Percentiles rank a stretch among this genome's conserved stretches.
Evolutionary conservation across 371 early-diverging fungal genomes (phyloP).

Genomic region (Mucor circinelloides): DNA sequence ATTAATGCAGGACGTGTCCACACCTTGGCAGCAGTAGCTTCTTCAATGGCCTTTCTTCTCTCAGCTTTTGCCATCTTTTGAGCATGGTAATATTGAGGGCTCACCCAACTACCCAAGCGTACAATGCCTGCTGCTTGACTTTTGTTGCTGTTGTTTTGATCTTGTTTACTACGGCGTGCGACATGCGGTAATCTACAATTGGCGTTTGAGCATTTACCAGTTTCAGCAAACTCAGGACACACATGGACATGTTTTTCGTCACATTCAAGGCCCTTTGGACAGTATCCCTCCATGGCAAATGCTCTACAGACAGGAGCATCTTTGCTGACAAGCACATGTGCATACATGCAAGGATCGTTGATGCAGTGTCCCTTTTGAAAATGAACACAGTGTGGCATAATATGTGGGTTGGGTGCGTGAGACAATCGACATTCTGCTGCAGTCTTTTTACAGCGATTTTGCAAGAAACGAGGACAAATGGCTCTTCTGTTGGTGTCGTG

Average conservation of each 20-base stretch:
- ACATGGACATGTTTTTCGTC: constrained; percentile 60
- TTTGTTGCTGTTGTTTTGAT: background rate
- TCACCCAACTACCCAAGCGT: constrained; percentile 38
- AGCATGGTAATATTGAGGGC: constrained; percentile 34
- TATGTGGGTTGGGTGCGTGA: constrained; percentile 50
- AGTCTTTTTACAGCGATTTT: constrained; percentile 43
- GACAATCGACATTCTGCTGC: constrained; percentile 46
- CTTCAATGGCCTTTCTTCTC: constrained; percentile 14
- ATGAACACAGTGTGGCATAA: constrained; percentile 57
- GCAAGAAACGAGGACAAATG: constrained; percentile 57
- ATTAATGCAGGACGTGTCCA: constrained; percentile 10
- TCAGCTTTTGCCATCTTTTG: constrained; percentile 27
- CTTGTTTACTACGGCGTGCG: constrained; percentile 32
- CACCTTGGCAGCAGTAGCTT: constrained; percentile 8
- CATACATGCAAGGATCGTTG: constrained; percentile 50
- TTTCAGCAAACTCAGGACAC: constrained; percentile 62
- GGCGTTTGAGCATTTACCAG: constrained; percentile 56
- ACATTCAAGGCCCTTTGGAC: constrained; percentile 51
- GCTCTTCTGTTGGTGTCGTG: constrained; percentile 58
- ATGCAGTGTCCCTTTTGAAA: constrained; percentile 56
- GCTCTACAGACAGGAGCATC: constrained; percentile 60
- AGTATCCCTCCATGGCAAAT: constrained; percentile 63
- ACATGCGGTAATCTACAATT: constrained; percentile 63
- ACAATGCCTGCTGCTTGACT: constrained; percentile 27
- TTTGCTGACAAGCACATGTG: constrained; percentile 54